Evolutionary conservation across 768 basidiomycete species (phyloP).

Genomic region (Russula emetica): DNA sequence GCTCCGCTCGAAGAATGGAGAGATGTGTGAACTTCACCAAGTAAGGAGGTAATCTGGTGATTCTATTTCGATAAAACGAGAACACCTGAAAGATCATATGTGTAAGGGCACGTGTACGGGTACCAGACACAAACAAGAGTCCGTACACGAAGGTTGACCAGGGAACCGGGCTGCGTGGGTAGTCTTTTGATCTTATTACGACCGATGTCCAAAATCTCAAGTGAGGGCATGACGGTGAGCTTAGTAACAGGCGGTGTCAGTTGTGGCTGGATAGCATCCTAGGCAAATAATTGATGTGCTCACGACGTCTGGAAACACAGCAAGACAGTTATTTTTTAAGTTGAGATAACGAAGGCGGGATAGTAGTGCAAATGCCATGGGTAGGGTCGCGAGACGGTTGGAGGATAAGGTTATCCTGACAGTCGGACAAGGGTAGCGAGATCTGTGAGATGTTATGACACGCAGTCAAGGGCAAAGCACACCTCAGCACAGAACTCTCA

Average conservation of each 20-base stretch:
- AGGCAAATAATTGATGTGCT: slow-evolving; percentile 35
- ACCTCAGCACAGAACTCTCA: slow-evolving; percentile 60
- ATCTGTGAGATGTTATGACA: not conserved
- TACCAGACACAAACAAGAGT: not conserved
- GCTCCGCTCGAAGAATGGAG: slow-evolving; percentile 78
- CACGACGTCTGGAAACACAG: slow-evolving; percentile 83
- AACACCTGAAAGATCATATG: slow-evolving; percentile 55
- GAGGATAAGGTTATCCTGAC: slow-evolving; percentile 78
- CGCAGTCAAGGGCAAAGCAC: slow-evolving; percentile 32
- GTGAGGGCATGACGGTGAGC: slow-evolving; percentile 78
- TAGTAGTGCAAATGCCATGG: slow-evolving; percentile 66
- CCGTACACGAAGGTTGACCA: slow-evolving; percentile 70
- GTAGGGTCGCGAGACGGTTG: slow-evolving; percentile 77
- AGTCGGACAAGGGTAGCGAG: not conserved
- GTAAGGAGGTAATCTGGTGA: slow-evolving; percentile 75
- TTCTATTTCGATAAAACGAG: slow-evolving; percentile 79
- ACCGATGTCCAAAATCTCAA: slow-evolving; percentile 94
- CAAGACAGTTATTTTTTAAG: slow-evolving; percentile 78
- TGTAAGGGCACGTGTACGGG: not conserved
- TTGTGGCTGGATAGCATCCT: not conserved
- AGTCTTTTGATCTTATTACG: slow-evolving; percentile 83
- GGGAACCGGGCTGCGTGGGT: slow-evolving; percentile 73
- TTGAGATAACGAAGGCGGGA: slow-evolving; percentile 80
- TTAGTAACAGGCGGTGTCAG: slow-evolving; percentile 33
- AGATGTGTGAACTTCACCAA: slow-evolving; percentile 67